phyloP scores from a whole-genome alignment of 2,329 filamentous ascomycete species.

The Exserohilum turcica region DNA sequence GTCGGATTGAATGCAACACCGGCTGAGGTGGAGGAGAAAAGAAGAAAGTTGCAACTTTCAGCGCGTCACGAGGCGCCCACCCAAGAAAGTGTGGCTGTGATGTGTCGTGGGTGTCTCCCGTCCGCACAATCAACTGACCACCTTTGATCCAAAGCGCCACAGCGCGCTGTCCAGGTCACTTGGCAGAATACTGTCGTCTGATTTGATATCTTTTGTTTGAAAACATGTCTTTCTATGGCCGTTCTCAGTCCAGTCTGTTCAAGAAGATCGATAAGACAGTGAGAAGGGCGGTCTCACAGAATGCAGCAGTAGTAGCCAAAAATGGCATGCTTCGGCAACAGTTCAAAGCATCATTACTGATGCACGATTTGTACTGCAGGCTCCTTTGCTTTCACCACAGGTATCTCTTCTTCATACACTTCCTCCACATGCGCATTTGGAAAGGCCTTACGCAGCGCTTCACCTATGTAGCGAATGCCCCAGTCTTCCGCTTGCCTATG shows the following conservation, averaged over 20 bases:
- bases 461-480: conserved; percentile 46
- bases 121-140: not conserved
- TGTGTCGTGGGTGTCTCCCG: not conserved
- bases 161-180: too few relatives aligned
- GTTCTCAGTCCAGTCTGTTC: too few relatives aligned
- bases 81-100: conserved; percentile 10
- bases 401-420: conserved; percentile 44
- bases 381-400: conserved; percentile 7
- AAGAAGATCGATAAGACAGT: too few relatives aligned
- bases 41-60: not conserved
- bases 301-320: too few relatives aligned
- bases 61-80: conserved; percentile 3
- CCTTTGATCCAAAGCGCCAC: not conserved
- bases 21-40: not conserved
- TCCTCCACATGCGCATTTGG: conserved; percentile 41
- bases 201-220: too few relatives aligned
- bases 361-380: not conserved
- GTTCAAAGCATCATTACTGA: not conserved
- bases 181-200: too few relatives aligned
- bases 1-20: not conserved
- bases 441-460: conserved; percentile 35
- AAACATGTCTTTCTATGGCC: too few relatives aligned
- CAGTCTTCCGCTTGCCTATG: conserved; percentile 49
- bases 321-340: not conserved
- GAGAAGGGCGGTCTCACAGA: too few relatives aligned